Percentiles rank a stretch among this genome's conserved stretches.
These are phyloP conservation scores for Fusarium anguioides DNA, from an alignment of 2,329 filamentous ascomycete genomes.

Conservation along the genomic window DNA sequence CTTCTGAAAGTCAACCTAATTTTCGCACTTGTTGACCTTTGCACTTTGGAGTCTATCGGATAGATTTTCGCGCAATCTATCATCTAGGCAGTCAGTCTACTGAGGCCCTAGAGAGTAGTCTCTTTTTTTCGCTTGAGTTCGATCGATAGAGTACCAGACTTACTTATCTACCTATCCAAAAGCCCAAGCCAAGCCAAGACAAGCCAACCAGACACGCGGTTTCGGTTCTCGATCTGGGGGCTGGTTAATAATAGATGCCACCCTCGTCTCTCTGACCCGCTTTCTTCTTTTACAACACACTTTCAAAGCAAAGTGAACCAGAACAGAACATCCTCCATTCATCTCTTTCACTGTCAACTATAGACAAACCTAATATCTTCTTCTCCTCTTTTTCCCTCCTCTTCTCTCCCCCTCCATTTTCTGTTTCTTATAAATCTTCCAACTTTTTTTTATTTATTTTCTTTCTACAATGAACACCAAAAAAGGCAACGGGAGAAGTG, in stretches of 20 bases:
- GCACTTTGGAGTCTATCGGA: neutral
- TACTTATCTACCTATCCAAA: too few species aligned
- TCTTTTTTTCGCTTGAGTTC: neutral
- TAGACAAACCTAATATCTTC: neutral
- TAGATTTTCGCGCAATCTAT: neutral
- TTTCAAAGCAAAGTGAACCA: neutral
- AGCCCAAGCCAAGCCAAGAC: neutral
- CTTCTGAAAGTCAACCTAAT: neutral
- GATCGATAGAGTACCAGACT: too few species aligned
- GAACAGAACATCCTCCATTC: neutral
- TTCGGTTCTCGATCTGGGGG: slow-evolving; percentile 23
- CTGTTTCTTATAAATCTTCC: neutral
- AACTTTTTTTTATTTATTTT: too few species aligned
- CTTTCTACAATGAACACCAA: slow-evolving; percentile 48
- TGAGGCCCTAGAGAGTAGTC: neutral
- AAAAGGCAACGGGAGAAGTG: slow-evolving; percentile 46
- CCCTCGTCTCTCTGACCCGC: slow-evolving; percentile 38
- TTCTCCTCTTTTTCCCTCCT: neutral
- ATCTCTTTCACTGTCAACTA: slow-evolving; percentile 1
- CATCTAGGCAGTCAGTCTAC: neutral
- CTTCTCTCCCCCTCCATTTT: neutral
- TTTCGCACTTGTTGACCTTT: neutral
- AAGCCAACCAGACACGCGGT: slow-evolving; percentile 19
- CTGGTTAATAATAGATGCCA: slow-evolving; percentile 37
- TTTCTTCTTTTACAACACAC: slow-evolving; percentile 33